phyloP scores from a whole-genome alignment of 1,139 yeast genomes.

The Candida pseudocylindracea region DNA sequence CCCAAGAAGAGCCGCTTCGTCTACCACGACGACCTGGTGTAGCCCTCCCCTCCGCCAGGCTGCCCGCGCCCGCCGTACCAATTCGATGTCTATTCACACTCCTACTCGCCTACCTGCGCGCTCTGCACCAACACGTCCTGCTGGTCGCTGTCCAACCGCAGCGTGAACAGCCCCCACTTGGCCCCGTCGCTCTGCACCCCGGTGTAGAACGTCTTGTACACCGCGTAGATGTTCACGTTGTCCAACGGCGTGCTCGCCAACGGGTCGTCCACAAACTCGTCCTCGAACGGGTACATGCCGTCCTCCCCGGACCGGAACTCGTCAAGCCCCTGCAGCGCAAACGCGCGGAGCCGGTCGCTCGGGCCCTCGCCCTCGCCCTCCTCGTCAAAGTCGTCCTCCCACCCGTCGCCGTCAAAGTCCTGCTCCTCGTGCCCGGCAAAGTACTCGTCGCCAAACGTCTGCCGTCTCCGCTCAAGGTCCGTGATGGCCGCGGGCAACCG shows the following conservation, averaged over 20 bases:
- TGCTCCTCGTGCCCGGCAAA: conserved; percentile 17
- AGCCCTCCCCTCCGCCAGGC: no score
- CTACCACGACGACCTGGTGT: conserved; percentile 30
- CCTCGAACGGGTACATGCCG: conserved; percentile 18
- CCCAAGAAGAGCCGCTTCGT: conserved; percentile 27
- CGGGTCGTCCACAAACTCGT: conserved; percentile 63
- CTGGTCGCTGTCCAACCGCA: no score
- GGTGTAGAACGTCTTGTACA: conserved; percentile 6
- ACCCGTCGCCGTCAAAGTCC: conserved; percentile 6
- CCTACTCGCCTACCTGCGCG: no score
- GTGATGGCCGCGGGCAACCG: background rate
- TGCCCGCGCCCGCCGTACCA: no score
- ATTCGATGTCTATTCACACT: no score
- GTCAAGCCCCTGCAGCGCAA: conserved; percentile 19
- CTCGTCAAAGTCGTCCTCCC: conserved; percentile 11
- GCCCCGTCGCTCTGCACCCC: conserved; percentile 2
- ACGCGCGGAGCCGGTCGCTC: conserved; percentile 14
- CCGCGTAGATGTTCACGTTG: conserved; percentile 33
- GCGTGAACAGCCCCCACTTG: no score
- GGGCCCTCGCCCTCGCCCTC: conserved; percentile 1
- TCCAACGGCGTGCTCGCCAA: conserved; percentile 63
- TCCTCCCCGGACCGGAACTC: conserved; percentile 15
- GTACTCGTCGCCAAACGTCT: conserved; percentile 3
- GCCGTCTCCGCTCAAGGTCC: background rate
- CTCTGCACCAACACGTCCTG: no score